Conservation (phyloP, 108 stramenopile species). For the Cyclotella cryptica region DNA sequence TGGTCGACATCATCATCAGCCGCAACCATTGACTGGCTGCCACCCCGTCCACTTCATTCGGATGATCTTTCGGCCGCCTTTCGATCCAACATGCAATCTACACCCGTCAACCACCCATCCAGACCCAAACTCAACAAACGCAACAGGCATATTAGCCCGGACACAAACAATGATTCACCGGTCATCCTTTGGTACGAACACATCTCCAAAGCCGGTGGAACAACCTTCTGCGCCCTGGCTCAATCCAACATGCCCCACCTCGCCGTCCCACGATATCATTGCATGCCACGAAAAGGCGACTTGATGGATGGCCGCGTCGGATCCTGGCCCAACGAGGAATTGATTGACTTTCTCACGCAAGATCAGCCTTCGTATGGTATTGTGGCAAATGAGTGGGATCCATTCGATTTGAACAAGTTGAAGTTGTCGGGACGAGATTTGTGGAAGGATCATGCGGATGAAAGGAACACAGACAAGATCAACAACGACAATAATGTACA, state of each 20-base stretch:
- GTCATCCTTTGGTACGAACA: slow-evolving; percentile 56
- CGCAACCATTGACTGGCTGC: slow-evolving; percentile 33
- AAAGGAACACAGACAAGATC: background rate
- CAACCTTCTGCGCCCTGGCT: slow-evolving; percentile 49
- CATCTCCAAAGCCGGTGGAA: slow-evolving; percentile 58
- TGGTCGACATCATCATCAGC: background rate
- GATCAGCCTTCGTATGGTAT: slow-evolving; percentile 13
- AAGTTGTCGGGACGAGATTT: slow-evolving; percentile 15
- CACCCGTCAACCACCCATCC: background rate
- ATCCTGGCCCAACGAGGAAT: slow-evolving; percentile 41
- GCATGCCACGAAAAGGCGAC: slow-evolving; percentile 49
- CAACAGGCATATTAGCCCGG: background rate
- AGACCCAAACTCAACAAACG: background rate
- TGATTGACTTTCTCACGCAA: slow-evolving; percentile 11
- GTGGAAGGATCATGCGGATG: background rate
- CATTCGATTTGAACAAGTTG: slow-evolving; percentile 35
- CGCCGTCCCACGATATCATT: slow-evolving; percentile 49
- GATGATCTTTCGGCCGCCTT: slow-evolving; percentile 2
- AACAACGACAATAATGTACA: background rate
- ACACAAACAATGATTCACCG: background rate
- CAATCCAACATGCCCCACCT: slow-evolving; percentile 30
- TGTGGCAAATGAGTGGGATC: slow-evolving; percentile 60
- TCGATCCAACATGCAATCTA: slow-evolving; percentile 7
- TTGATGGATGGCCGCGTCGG: slow-evolving; percentile 46
- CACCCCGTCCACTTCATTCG: slow-evolving; percentile 34